These are phyloP conservation scores for Cutaneotrichosporon dermatis DNA, from an alignment of 1,284 basidiomycete species.

Conservation along the genomic window DNA sequence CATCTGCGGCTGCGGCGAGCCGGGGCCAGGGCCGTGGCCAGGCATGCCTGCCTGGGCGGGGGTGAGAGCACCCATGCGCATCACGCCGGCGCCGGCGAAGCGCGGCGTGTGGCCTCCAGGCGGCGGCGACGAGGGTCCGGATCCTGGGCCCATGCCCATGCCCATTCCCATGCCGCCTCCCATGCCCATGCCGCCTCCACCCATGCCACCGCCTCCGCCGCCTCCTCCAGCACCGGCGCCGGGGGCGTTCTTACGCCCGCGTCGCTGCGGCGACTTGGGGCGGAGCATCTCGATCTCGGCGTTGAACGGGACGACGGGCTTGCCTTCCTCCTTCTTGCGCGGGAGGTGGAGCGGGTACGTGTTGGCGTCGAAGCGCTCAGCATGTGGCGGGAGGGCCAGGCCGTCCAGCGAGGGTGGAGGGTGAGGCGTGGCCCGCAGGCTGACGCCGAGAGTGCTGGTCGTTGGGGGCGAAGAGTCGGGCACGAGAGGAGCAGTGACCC, in stretches of 20 bases:
- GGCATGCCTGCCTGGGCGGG: neutral
- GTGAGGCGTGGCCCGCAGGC: neutral
- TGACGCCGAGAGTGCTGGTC: neutral
- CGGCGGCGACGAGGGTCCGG: neutral
- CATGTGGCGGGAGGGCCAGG: conserved; percentile 12
- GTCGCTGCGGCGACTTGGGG: conserved; percentile 69
- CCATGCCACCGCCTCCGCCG: neutral
- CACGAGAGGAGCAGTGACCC: conserved; percentile 74
- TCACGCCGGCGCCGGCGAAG: neutral
- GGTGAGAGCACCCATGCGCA: conserved; percentile 6
- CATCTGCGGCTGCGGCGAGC: neutral
- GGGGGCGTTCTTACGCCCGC: conserved; percentile 1
- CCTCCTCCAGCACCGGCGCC: neutral
- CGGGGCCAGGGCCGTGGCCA: no score
- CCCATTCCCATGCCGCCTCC: neutral
- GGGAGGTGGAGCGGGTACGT: conserved; percentile 51
- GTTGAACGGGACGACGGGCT: conserved; percentile 27
- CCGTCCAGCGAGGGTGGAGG: neutral
- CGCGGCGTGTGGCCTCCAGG: neutral
- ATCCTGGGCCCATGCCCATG: neutral
- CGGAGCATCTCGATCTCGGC: conserved; percentile 72
- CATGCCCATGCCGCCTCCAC: neutral
- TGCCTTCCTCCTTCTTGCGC: conserved; percentile 21
- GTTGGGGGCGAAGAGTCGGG: neutral
- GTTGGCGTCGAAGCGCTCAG: conserved; percentile 51